Base-by-base conservation (phyloP, 441 rosid species). In the Euphorbia schlechtendalii region DNA sequence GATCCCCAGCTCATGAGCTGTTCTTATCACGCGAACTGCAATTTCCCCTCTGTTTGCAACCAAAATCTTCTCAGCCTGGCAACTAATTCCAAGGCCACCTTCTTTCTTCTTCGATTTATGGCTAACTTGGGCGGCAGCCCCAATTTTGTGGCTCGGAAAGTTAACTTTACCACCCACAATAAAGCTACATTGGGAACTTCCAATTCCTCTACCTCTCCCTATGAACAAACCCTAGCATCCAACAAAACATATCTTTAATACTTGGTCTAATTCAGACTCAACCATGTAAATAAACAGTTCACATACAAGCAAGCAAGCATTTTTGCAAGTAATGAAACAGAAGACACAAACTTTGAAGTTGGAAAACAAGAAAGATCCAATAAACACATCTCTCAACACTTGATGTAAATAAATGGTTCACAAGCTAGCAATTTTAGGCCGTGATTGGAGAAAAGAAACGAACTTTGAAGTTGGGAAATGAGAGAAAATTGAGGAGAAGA, bases 1-100 rank as follows among this genome's bases (percentile, higher is more conserved):
- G n/a, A 93, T 90, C 65, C 97, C 97, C 89, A 93, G 38, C 61
- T 93, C 99, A 64, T 93, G 99, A 15, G 99, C 97, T 24, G 99
- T 88, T 64, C 99, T 80, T 74, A 93, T 93, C n/a, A 93, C 88
- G 20, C 99, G 90, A 40, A 93, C 97, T 22, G 99, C 97, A 10
- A 93, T 93, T 77, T 93, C 99, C 67, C 97, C 99, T 81, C 97
- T 72, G 54, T 93, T 93, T 38, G 99, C 99, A 59, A 93, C 87
- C 54, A 93, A 85, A 52, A 93, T 93, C 56, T 93, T 93, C 46
- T 93, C 96, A 0, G 86, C 83, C 13, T 79, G 81, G 49, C 97
- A 88, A 24, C 77, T 78, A 64, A 67, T 91, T 36, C 61, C 79
- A 25, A 90, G 82, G 57, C 89, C 84, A 64, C 86, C 94, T 43